Evolutionary conservation across 2,329 filamentous ascomycete genomes (phyloP).

Genomic region (Alternaria metachromatica): DNA sequence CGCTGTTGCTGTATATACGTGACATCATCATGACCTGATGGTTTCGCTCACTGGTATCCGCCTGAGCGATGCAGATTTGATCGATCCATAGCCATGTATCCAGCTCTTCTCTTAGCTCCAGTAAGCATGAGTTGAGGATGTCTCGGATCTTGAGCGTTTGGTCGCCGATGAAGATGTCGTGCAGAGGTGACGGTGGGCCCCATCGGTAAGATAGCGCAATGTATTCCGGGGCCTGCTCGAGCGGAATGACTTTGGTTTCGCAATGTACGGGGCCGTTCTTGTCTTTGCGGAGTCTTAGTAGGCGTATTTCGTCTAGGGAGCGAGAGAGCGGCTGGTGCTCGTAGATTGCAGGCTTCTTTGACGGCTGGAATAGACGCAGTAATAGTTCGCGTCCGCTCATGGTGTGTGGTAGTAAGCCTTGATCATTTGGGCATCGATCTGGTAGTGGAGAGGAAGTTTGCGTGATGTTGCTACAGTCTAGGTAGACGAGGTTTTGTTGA

Average conservation of each 20-base stretch:
- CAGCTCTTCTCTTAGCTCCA: neutral
- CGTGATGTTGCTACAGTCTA: too few species aligned
- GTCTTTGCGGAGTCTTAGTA: neutral
- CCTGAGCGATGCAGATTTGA: neutral
- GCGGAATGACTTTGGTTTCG: neutral
- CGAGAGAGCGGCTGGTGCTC: neutral
- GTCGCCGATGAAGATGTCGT: neutral
- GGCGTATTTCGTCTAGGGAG: neutral
- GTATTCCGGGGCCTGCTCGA: neutral
- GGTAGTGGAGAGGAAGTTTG: too few species aligned
- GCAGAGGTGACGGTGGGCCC: neutral
- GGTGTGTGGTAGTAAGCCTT: too few species aligned
- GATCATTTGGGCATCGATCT: too few species aligned
- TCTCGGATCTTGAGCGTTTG: neutral
- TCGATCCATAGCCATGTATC: neutral
- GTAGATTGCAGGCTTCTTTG: too few species aligned
- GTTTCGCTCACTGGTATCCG: neutral
- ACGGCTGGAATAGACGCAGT: too few species aligned
- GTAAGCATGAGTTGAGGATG: accelerated
- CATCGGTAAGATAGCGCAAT: neutral
- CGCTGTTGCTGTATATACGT: neutral
- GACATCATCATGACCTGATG: neutral
- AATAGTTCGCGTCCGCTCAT: too few species aligned
- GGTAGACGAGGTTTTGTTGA: neutral
- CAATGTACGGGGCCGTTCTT: accelerated